Percentiles rank a stretch among this genome's conserved stretches.
Evolutionary conservation across 768 basidiomycete genomes (phyloP).

Genomic region (Russula olivacea): DNA sequence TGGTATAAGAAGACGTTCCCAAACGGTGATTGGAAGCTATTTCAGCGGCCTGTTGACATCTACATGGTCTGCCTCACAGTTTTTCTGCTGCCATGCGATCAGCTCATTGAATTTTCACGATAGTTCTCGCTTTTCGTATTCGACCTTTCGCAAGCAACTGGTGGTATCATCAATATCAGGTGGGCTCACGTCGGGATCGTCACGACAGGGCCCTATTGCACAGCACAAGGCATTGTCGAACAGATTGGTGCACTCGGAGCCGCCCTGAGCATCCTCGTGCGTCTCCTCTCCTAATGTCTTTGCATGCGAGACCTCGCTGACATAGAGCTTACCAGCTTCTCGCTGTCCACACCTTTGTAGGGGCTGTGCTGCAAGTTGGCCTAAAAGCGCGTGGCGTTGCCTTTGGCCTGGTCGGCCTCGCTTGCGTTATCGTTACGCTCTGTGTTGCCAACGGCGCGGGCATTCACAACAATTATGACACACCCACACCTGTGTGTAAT

Average conservation of each 20-base stretch:
- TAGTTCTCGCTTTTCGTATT: slow-evolving; percentile 29
- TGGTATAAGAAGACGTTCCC: slow-evolving; percentile 5
- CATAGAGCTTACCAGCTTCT: slow-evolving; percentile 29
- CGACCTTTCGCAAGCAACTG: slow-evolving; percentile 37
- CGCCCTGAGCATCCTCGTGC: slow-evolving; percentile 39
- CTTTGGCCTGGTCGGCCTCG: slow-evolving; percentile 5
- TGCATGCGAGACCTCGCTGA: slow-evolving; percentile 17
- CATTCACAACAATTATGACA: slow-evolving; percentile 26
- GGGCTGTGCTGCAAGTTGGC: slow-evolving; percentile 35
- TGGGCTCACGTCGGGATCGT: slow-evolving; percentile 37
- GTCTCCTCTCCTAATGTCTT: slow-evolving; percentile 5
- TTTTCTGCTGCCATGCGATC: background rate
- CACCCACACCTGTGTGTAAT: slow-evolving; percentile 34
- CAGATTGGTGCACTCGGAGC: slow-evolving; percentile 41
- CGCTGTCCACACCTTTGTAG: slow-evolving; percentile 39
- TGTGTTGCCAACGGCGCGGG: slow-evolving; percentile 35
- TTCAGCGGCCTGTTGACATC: slow-evolving; percentile 37
- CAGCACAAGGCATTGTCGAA: slow-evolving; percentile 37
- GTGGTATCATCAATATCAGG: slow-evolving; percentile 35
- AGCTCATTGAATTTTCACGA: slow-evolving; percentile 14
- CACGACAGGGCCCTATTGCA: slow-evolving; percentile 33
- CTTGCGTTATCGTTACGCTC: slow-evolving; percentile 25
- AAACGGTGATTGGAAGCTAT: slow-evolving; percentile 22
- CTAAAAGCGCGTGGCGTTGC: slow-evolving; percentile 30
- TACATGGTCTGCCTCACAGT: slow-evolving; percentile 33